These are phyloP conservation scores for Sphaerulina vaccinii DNA, from an alignment of 2,329 filamentous ascomycete species.

Conservation along the genomic window DNA sequence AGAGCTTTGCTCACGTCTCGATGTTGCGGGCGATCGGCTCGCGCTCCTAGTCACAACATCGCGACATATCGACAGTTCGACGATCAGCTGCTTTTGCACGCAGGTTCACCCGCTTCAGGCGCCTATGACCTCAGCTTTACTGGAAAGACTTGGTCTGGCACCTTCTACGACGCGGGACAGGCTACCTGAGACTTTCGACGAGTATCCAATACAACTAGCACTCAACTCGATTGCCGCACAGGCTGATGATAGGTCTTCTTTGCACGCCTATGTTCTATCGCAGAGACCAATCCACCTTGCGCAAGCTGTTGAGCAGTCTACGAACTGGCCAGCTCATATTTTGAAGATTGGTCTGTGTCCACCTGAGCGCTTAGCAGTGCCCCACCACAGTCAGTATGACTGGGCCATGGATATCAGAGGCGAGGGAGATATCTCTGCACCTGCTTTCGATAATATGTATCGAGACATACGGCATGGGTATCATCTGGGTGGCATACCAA, in stretches of 20 bases:
- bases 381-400: background rate
- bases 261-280: constrained; percentile 21
- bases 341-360: constrained; percentile 20
- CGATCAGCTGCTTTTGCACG: constrained; percentile 17
- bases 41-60: constrained; percentile 14
- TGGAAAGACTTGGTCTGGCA: constrained; percentile 22
- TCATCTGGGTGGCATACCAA: constrained; percentile 28
- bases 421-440: constrained; percentile 11
- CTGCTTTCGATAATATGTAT: constrained; percentile 18
- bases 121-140: constrained; percentile 15
- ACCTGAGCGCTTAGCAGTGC: background rate
- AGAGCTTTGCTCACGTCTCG: constrained; percentile 20
- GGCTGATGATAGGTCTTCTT: constrained; percentile 6
- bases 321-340: constrained; percentile 21
- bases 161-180: constrained; percentile 14
- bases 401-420: constrained; percentile 18
- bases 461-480: constrained; percentile 19
- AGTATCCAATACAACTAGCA: constrained; percentile 19
- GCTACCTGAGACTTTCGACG: background rate
- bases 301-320: constrained; percentile 11
- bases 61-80: constrained; percentile 3
- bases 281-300: constrained; percentile 16
- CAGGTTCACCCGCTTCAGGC: constrained; percentile 19
- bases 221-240: constrained; percentile 8
- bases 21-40: constrained; percentile 17